phyloP scores from a whole-genome alignment of 257 asterid species.

The Jacaranda mimosifolia region DNA sequence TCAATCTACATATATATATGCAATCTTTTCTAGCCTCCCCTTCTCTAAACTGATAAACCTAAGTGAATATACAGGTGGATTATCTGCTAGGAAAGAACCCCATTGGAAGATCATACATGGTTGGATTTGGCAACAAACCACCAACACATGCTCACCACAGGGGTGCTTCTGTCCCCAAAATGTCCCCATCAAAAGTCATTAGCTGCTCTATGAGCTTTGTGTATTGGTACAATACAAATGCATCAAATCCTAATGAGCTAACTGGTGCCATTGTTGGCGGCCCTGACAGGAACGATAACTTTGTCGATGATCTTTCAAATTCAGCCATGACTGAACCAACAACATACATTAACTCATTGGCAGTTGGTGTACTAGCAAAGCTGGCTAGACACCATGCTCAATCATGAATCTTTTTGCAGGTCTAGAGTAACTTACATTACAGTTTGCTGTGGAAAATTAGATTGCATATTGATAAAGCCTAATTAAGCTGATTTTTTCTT shows the following conservation, averaged over 20 bases:
- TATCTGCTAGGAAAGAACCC: slow-evolving; percentile 80
- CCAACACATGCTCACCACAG: slow-evolving; percentile 87
- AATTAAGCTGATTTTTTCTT: not conserved
- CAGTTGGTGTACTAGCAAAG: slow-evolving; percentile 80
- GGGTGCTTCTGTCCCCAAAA: slow-evolving; percentile 84
- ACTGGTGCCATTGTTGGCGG: slow-evolving; percentile 94
- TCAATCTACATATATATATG: no score
- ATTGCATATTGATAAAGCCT: not conserved
- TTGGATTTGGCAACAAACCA: slow-evolving; percentile 78
- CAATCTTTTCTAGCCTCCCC: not conserved
- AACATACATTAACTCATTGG: slow-evolving; percentile 78
- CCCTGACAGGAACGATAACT: slow-evolving; percentile 69
- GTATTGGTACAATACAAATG: slow-evolving; percentile 53
- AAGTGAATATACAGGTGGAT: slow-evolving; percentile 59
- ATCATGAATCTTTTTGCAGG: slow-evolving; percentile 37
- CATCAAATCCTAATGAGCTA: slow-evolving; percentile 70
- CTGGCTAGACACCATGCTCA: slow-evolving; percentile 58
- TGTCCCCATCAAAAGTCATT: slow-evolving; percentile 37
- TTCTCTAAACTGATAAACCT: not conserved
- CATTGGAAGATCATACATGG: slow-evolving; percentile 73
- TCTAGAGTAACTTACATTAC: not conserved
- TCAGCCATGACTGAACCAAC: slow-evolving; percentile 81
- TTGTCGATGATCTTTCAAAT: slow-evolving; percentile 56
- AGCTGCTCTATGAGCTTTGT: slow-evolving; percentile 72
- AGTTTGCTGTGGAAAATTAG: not conserved